Conservation (phyloP, 805 yeast species). For the Wickerhamomyces hampshirensis region DNA sequence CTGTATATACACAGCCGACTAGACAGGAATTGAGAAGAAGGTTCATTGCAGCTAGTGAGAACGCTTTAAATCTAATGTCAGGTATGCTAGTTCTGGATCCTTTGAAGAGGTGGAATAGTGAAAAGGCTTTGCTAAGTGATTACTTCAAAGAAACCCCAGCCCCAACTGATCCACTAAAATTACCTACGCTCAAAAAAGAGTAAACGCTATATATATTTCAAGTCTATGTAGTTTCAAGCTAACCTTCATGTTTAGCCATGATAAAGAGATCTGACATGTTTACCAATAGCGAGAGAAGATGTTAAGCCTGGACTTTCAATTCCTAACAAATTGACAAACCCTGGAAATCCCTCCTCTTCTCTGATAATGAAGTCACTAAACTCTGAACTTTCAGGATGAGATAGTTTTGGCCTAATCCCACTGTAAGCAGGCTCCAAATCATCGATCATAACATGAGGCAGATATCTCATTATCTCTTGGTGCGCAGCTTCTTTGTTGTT, state of each 20-base stretch:
- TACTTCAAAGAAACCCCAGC: constrained; percentile 72
- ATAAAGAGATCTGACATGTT: constrained; percentile 46
- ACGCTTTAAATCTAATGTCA: constrained; percentile 71
- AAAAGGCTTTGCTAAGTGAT: constrained; percentile 55
- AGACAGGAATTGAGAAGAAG: constrained; percentile 74
- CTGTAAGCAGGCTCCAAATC: constrained; percentile 64
- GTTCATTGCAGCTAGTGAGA: constrained; percentile 86
- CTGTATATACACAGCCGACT: constrained; percentile 79
- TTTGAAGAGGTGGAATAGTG: constrained; percentile 59
- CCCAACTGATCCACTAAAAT: constrained; percentile 59
- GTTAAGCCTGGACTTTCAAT: constrained; percentile 93
- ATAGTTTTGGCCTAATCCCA: constrained; percentile 81
- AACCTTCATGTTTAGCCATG: too few relatives aligned
- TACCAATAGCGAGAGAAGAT: constrained; percentile 76
- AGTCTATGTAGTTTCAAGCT: too few relatives aligned
- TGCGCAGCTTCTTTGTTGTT: constrained; percentile 50
- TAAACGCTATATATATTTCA: too few relatives aligned
- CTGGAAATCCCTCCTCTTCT: constrained; percentile 67
- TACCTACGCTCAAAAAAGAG: constrained; percentile 41
- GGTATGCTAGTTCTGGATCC: constrained; percentile 78
- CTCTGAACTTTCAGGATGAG: constrained; percentile 35
- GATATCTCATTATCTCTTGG: constrained; percentile 54
- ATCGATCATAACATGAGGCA: constrained; percentile 49
- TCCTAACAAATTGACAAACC: constrained; percentile 75
- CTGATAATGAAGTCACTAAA: constrained; percentile 74